Conservation (phyloP, 768 basidiomycete genomes). For the Lactifluus volemus region DNA sequence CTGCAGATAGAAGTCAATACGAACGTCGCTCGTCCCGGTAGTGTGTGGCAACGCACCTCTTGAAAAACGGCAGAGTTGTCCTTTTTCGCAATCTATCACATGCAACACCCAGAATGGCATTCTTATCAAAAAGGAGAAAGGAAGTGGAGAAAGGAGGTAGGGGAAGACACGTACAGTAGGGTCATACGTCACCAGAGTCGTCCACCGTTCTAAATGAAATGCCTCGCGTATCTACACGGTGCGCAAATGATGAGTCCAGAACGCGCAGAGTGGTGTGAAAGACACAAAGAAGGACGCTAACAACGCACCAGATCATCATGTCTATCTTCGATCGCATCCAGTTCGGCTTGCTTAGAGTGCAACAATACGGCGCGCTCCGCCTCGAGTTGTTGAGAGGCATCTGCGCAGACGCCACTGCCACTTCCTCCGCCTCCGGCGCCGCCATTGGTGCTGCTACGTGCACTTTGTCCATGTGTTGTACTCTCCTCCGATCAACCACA, state of each 20-base stretch:
- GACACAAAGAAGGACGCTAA: neutral
- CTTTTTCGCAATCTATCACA: conserved; percentile 52
- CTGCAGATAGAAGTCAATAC: conserved; percentile 26
- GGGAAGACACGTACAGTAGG: conserved; percentile 44
- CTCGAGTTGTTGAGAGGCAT: conserved; percentile 22
- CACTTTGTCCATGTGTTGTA: neutral
- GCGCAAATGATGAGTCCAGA: conserved; percentile 1
- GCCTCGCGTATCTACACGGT: conserved; percentile 62
- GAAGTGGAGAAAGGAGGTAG: neutral
- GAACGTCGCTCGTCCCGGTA: neutral
- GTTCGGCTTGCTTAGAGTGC: conserved; percentile 46
- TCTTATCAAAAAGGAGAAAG: neutral
- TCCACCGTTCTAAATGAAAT: conserved; percentile 83
- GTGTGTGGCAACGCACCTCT: conserved; percentile 40
- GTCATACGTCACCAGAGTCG: conserved; percentile 66
- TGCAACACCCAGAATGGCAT: neutral
- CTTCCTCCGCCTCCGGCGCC: conserved; percentile 8
- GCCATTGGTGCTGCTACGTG: neutral
- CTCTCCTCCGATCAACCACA: neutral
- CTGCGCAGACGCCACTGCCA: neutral
- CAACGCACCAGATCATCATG: conserved; percentile 67
- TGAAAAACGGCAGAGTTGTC: conserved; percentile 68
- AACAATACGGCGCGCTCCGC: conserved; percentile 40
- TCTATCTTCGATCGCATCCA: conserved; percentile 49
- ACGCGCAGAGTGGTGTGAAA: neutral